Evolutionary conservation across 306 rosid genomes (phyloP).

Genomic region (Clitoria ternatea): DNA sequence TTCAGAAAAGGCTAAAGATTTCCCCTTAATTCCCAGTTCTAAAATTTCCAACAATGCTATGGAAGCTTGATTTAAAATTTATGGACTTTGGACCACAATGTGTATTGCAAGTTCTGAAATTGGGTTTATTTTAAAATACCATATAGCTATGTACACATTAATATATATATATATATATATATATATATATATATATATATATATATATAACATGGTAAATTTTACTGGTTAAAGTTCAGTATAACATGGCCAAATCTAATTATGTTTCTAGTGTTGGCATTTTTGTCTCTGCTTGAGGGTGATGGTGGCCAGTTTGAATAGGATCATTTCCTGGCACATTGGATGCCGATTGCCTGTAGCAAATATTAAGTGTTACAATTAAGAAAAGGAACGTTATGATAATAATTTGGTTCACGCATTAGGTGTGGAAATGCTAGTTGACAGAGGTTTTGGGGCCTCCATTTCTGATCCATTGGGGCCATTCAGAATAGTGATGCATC

Average conservation of each 20-base stretch:
- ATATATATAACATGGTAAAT: background rate
- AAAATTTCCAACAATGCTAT: background rate
- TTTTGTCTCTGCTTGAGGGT: constrained; percentile 46
- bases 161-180: constrained; percentile 1
- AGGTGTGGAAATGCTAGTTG: constrained; percentile 59
- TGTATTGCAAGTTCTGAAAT: background rate
- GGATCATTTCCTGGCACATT: constrained; percentile 38
- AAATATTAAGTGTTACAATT: constrained; percentile 32
- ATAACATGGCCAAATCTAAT: constrained; percentile 28
- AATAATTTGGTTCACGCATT: constrained; percentile 71
- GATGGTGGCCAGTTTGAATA: constrained; percentile 45
- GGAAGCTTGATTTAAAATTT: background rate
- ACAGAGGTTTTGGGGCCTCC: constrained; percentile 49
- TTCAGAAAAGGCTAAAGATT: background rate
- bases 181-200: constrained; percentile 10
- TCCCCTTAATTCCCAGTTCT: background rate
- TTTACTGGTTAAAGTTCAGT: constrained; percentile 15
- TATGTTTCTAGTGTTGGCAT: constrained; percentile 30
- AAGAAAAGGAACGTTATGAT: constrained; percentile 19
- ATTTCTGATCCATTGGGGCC: constrained; percentile 44
- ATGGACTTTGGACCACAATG: constrained; percentile 23
- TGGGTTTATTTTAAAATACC: background rate
- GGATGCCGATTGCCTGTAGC: constrained; percentile 54
- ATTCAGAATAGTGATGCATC: constrained; percentile 32
- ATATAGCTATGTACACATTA: background rate